Evolutionary conservation across 352 stramenopile species (phyloP), one percentile per base, ranked within the genome.

Genomic region (Pilasporangium apinafurcum): DNA sequence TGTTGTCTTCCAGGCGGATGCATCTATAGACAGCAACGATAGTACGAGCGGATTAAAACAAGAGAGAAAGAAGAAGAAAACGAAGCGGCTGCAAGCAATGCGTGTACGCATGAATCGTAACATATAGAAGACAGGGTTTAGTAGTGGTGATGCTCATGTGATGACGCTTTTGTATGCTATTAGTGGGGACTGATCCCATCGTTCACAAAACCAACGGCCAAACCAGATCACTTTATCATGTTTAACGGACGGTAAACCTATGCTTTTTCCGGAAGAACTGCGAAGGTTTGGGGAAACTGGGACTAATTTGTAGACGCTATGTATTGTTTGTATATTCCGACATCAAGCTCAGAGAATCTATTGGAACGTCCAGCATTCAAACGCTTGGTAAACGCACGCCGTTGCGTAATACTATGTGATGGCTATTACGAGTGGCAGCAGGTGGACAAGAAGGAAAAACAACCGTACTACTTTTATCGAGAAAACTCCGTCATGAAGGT

Each of bases 381-480:
- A 30, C 67, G 82, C 9, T 53, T 96, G 13, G 41, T 96, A 21
- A 62, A 89, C 29, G 65, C 61, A 0, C 77, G 74, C 22, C 74
- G 83, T 53, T 95, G 85, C 43, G 69, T 95, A 25, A 74, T 96
- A 29, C 42, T 92, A 0, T 86, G 82, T 47, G 79, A 95, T 47
- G 87, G 87, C 7, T 96, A 95, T 52, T 96, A 95, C 49, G 87
- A 96, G 47, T 96, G 87, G 87, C 80, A 92, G 28, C 77, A 92
- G 50, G 56, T 95, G 12, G 62, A 81, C 48, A 95, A 90, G 59
- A 67, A 67, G 14, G 76, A 89, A 41, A 95, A 94, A 51, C 87
- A 96, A 44, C 87, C 87, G 24, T 95, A 94, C 65, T 96, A 95
- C 40, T 76, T 95, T 37, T 71, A 86, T 28, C 67, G 61, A 25